phyloP scores from a whole-genome alignment of 495 filamentous ascomycete species.

The Oleoguttula mirabilis region DNA sequence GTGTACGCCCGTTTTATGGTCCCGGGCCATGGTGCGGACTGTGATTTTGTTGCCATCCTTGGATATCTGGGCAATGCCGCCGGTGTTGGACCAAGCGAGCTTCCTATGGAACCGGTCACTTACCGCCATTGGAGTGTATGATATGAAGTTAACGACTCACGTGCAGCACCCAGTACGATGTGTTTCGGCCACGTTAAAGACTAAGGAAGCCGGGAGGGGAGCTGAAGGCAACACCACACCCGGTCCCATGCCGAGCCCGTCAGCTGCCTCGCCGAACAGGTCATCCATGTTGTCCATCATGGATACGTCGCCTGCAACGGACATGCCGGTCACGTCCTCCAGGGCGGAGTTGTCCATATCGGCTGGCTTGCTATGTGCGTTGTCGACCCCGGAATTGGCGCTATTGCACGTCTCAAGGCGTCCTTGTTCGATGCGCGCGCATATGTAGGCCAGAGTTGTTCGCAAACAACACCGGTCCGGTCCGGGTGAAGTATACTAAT shows the following conservation, averaged over 20 bases:
- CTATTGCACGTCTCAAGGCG: too few relatives aligned
- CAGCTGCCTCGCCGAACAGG: slow-evolving; percentile 58
- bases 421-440: too few relatives aligned
- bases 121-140: background rate
- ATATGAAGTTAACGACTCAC: slow-evolving; percentile 39
- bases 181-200: slow-evolving; percentile 67
- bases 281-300: too few relatives aligned
- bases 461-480: too few relatives aligned
- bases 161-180: slow-evolving; percentile 68
- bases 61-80: slow-evolving; percentile 74
- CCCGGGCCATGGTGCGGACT: slow-evolving; percentile 58
- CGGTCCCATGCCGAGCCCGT: slow-evolving; percentile 64
- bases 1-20: slow-evolving; percentile 63
- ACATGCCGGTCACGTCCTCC: too few relatives aligned
- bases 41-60: slow-evolving; percentile 55
- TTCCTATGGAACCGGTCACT: slow-evolving; percentile 40
- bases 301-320: too few relatives aligned
- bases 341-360: too few relatives aligned
- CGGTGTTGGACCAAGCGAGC: slow-evolving; percentile 80
- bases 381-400: too few relatives aligned
- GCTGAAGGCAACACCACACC: slow-evolving; percentile 42
- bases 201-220: slow-evolving; percentile 46
- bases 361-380: too few relatives aligned
- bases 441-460: too few relatives aligned
- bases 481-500: too few relatives aligned